Conservation (phyloP, 2,329 filamentous ascomycete species). For the Penicillium hesseltinei region DNA sequence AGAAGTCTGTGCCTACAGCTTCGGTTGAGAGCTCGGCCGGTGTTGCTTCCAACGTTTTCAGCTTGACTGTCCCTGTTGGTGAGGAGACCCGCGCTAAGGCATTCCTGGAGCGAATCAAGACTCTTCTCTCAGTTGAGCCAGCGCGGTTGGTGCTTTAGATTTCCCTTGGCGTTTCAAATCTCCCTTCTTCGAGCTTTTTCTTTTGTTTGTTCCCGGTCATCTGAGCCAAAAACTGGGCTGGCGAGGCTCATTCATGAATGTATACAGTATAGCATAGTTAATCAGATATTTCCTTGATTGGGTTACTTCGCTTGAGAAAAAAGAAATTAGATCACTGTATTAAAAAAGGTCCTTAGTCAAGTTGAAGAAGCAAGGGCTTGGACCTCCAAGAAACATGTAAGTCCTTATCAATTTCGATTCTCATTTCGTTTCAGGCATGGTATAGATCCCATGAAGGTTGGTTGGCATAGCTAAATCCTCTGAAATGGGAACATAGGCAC, state of each 20-base stretch:
- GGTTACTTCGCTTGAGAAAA: constrained; percentile 6
- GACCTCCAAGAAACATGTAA: not conserved
- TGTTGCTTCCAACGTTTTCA: constrained; percentile 72
- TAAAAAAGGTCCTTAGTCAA: too few species aligned
- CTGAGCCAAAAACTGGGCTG: constrained; percentile 11
- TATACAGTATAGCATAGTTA: constrained; percentile 32
- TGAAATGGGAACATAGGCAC: not conserved
- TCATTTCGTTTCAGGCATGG: not conserved
- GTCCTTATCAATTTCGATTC: not conserved
- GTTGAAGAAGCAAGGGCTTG: too few species aligned
- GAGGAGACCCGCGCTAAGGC: constrained; percentile 79
- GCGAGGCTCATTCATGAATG: constrained; percentile 16
- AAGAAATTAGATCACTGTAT: not conserved
- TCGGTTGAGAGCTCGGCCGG: constrained; percentile 41
- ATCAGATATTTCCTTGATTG: constrained; percentile 20
- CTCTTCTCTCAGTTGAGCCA: constrained; percentile 75
- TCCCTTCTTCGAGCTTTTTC: constrained; percentile 11
- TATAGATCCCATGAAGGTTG: not conserved
- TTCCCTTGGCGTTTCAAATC: constrained; percentile 14
- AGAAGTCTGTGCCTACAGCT: constrained; percentile 31
- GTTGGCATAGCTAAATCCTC: not conserved
- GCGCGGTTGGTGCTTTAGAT: constrained; percentile 64
- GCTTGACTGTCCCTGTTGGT: constrained; percentile 70
- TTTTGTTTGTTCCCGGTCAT: constrained; percentile 19
- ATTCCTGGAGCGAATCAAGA: constrained; percentile 85